Evolutionary conservation across 495 filamentous ascomycete genomes (phyloP).

Genomic region (Aspergillus baeticus): DNA sequence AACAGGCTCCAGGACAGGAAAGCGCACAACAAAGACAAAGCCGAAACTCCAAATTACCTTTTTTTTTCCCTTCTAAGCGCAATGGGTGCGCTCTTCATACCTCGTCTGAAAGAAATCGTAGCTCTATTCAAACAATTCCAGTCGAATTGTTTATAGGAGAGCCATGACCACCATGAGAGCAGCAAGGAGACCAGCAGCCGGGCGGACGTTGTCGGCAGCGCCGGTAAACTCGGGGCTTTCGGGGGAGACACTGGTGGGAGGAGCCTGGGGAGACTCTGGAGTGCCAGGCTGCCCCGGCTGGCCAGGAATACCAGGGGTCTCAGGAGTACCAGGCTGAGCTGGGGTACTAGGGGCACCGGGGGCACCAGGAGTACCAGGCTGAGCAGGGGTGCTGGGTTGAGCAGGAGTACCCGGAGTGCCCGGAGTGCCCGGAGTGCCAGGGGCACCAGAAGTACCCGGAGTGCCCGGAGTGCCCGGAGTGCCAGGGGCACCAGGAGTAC

Average conservation of each 20-base stretch:
- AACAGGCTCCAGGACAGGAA: neutral
- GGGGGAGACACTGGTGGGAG: constrained; percentile 20
- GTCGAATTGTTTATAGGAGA: constrained; percentile 33
- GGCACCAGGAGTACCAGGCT: constrained; percentile 4
- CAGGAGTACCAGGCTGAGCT: neutral
- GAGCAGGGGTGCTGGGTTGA: too few relatives aligned
- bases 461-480: constrained; percentile 4
- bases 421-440: constrained; percentile 10
- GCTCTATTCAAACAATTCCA: neutral
- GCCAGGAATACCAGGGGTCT: constrained; percentile 8
- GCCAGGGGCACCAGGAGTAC: neutral
- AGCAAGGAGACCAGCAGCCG: constrained; percentile 36
- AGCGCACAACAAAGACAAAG: neutral
- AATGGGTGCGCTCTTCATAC: neutral
- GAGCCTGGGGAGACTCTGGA: constrained; percentile 1
- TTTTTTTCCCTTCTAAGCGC: neutral
- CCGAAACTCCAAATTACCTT: constrained; percentile 7
- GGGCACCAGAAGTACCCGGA: neutral
- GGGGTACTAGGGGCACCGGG: constrained; percentile 11
- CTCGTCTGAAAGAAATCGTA: neutral
- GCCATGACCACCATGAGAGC: constrained; percentile 41
- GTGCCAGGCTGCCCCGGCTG: too few relatives aligned
- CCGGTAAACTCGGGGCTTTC: constrained; percentile 28
- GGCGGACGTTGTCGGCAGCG: constrained; percentile 35
- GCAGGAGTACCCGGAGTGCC: too few relatives aligned